Evolutionary conservation across 495 filamentous ascomycete genomes (phyloP).

Genomic region (Ramalina intermedia): DNA sequence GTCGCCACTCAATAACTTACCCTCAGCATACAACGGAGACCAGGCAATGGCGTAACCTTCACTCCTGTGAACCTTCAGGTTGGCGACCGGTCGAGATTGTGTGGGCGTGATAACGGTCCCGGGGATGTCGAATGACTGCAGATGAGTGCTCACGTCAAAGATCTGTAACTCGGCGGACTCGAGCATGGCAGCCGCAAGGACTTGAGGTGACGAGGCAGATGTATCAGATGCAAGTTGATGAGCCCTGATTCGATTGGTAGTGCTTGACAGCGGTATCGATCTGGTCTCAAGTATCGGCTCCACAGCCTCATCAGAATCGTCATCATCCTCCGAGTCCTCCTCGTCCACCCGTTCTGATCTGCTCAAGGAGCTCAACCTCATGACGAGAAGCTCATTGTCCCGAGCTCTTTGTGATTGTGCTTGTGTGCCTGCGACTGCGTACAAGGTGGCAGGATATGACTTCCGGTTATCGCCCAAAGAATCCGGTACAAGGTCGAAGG

Average conservation of each 20-base stretch:
- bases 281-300: constrained; percentile 92
- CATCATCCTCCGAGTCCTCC: constrained; percentile 55
- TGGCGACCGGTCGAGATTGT: constrained; percentile 72
- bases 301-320: constrained; percentile 58
- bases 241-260: constrained; percentile 81
- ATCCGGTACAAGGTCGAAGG: constrained; percentile 85
- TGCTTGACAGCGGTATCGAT: constrained; percentile 67
- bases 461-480: constrained; percentile 78
- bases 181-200: constrained; percentile 78
- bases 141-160: constrained; percentile 81
- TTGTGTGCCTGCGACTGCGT: constrained; percentile 87
- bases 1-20: constrained; percentile 85
- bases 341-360: constrained; percentile 65
- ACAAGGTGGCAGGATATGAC: constrained; percentile 82
- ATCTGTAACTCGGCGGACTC: constrained; percentile 80
- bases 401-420: constrained; percentile 56
- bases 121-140: constrained; percentile 75
- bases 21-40: constrained; percentile 61
- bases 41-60: constrained; percentile 95
- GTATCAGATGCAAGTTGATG: constrained; percentile 60
- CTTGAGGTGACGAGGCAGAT: constrained; percentile 54
- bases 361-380: constrained; percentile 85
- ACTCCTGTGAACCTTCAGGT: constrained; percentile 75
- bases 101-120: constrained; percentile 64
- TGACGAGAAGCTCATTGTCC: constrained; percentile 86